A percentile compares a stretch with the other conserved stretches of the same genome.
Conservation (phyloP, 2,329 filamentous ascomycete species). For the Penicillium occitanis region DNA sequence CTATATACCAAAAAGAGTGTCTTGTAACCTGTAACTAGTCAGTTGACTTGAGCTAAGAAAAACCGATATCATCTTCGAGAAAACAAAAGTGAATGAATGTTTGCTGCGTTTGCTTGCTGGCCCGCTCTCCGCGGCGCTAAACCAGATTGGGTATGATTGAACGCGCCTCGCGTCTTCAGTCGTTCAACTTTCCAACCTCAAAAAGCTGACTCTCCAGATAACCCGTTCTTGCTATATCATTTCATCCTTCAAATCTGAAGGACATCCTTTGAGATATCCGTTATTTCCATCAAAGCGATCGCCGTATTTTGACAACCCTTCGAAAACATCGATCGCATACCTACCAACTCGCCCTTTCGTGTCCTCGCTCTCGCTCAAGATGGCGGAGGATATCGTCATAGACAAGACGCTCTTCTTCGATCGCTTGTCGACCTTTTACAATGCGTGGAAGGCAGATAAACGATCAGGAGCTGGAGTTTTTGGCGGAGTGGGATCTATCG, state of each 20-base stretch:
- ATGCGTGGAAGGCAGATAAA: constrained; percentile 96
- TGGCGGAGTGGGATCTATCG: constrained; percentile 79
- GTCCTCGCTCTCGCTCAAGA: constrained; percentile 32
- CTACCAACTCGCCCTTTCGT: not conserved
- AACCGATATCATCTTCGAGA: not conserved
- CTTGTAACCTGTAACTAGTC: not conserved
- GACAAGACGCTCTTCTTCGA: constrained; percentile 92
- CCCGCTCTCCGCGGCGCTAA: constrained; percentile 12
- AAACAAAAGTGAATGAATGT: constrained; percentile 1
- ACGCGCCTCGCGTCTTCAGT: constrained; percentile 20
- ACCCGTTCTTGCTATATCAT: not conserved
- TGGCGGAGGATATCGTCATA: constrained; percentile 87
- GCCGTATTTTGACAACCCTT: not conserved
- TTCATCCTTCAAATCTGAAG: not conserved
- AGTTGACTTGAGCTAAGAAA: constrained; percentile 2
- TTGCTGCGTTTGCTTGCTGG: constrained; percentile 14
- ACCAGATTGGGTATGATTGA: constrained; percentile 20
- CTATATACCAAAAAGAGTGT: not conserved
- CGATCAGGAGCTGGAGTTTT: constrained; percentile 82
- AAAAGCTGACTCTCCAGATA: not conserved
- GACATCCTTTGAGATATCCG: not conserved
- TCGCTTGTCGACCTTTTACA: constrained; percentile 80
- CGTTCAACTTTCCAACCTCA: constrained; percentile 12
- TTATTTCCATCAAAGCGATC: not conserved
- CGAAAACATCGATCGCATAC: not conserved